These are phyloP conservation scores for Vigna reflexopilosa DNA, from an alignment of 306 rosid genomes.

Conservation along the genomic window DNA sequence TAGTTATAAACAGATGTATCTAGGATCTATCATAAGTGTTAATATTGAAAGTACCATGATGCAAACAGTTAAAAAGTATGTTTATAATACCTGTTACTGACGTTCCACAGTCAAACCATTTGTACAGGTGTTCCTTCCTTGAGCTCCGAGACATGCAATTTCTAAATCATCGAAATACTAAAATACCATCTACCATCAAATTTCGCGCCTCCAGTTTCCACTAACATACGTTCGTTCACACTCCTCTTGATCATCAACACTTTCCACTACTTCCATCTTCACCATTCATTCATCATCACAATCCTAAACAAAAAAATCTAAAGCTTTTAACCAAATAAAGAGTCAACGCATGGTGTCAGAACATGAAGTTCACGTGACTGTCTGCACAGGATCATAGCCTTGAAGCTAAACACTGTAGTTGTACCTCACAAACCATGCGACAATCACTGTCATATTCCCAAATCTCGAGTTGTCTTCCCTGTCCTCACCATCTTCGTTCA, in stretches of 20 bases:
- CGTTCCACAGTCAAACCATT: conserved; percentile 26
- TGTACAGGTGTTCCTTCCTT: conserved; percentile 16
- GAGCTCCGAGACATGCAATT: conserved; percentile 46
- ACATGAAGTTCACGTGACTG: neutral
- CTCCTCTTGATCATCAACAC: conserved; percentile 6
- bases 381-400: conserved; percentile 26
- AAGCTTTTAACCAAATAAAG: neutral
- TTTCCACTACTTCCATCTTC: neutral
- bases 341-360: neutral
- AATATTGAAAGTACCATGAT: too few species aligned
- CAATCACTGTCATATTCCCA: conserved; percentile 68
- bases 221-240: conserved; percentile 12
- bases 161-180: neutral
- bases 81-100: too few species aligned
- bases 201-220: conserved; percentile 60
- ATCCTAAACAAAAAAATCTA: neutral
- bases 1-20: too few species aligned
- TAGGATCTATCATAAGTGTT: too few species aligned
- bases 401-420: conserved; percentile 6
- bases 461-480: conserved; percentile 76
- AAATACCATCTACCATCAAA: conserved; percentile 28
- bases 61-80: too few species aligned
- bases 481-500: conserved; percentile 42
- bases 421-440: conserved; percentile 48
- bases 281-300: conserved; percentile 24